Base-by-base conservation (phyloP, 2,329 filamentous ascomycete species). In the Beauveria scarabaeidicola region DNA sequence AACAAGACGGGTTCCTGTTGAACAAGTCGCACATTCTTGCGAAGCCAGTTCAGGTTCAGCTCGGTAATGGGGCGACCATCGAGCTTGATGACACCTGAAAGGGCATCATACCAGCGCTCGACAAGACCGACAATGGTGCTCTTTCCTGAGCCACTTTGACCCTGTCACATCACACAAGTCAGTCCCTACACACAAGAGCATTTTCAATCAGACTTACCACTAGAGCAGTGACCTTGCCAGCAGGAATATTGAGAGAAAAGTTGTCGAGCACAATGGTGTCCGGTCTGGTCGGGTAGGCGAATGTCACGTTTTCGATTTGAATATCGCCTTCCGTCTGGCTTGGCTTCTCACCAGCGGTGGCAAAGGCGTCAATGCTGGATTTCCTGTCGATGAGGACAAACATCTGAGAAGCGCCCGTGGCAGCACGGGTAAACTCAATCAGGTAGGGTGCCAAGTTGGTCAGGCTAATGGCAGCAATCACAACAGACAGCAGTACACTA, bases 261-360 rank as follows among this genome's bases (percentile, higher is more conserved):
- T 74, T 65, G 11, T 77, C 67, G 9, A 79, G 63, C 1, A 80
- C 75, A 1, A 69, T 70, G 9, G 72, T 69, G 2, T 74, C 72
- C 0, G 77, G 76, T 0, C 78, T 67, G 1, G 72, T 74, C 0
- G 78, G 78, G 62, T 81, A 81, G 1, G 72, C 67, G 60, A 80
- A 78, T 1, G 66, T 69, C n/a, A 81, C 64, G 19, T 73, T 70
- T 8, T 74, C 67, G 11, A 80, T 62, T 17, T 74, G 67, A 3
- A 80, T 67, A 3, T 67, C 61, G 5, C 74, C 73, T 2, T 65
- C 27, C 1, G 69, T 69, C 17, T 69, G 63, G 1, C 63, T 58
- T 0, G 72, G 71, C 23, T 62, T 63, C 44, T 69, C 68, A 17
- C 74, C 73, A 6, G 67, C 62, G 9, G 64, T 62, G 23, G 69